Percentiles rank a stretch among this genome's conserved stretches.
Conservation (phyloP, 2,329 filamentous ascomycete species). For the Amphichorda felina region DNA sequence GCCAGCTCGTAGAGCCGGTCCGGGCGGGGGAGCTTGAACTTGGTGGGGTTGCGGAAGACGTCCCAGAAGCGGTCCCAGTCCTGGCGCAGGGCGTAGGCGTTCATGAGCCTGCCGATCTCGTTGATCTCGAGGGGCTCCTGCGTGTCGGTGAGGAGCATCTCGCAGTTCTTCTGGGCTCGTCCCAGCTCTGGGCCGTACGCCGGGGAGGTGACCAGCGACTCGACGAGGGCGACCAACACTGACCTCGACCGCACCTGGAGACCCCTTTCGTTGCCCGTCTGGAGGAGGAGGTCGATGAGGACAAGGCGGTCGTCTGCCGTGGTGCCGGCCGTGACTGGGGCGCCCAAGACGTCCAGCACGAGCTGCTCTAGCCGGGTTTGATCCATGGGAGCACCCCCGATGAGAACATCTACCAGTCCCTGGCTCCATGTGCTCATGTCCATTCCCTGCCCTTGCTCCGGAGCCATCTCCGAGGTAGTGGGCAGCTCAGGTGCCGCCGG, state of each 20-base stretch:
- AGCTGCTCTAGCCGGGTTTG: slow-evolving; percentile 22
- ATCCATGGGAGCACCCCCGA: slow-evolving; percentile 21
- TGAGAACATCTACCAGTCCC: not conserved
- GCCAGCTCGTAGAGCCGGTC: slow-evolving; percentile 41
- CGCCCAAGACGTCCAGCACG: slow-evolving; percentile 23
- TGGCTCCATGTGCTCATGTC: not conserved
- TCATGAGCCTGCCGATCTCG: slow-evolving; percentile 28
- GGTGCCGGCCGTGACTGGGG: slow-evolving; percentile 8
- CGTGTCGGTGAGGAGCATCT: slow-evolving; percentile 27
- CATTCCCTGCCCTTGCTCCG: not conserved
- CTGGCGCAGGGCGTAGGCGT: slow-evolving; percentile 29
- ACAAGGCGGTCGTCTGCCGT: slow-evolving; percentile 17
- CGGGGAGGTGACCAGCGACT: slow-evolving; percentile 20
- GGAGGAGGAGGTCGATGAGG: slow-evolving; percentile 29
- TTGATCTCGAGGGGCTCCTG: slow-evolving; percentile 24
- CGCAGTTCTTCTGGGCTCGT: slow-evolving; percentile 30
- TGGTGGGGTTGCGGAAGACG: slow-evolving; percentile 42
- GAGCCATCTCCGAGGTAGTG: not conserved
- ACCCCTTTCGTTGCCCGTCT: slow-evolving; percentile 32
- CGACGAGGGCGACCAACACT: slow-evolving; percentile 35
- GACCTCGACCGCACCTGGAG: slow-evolving; percentile 29
- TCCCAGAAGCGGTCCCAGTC: slow-evolving; percentile 50
- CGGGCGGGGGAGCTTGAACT: slow-evolving; percentile 34
- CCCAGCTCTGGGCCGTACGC: slow-evolving; percentile 19
- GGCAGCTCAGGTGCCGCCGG: not conserved